phyloP scores from a whole-genome alignment of 129 eudicot genomes.

The Flaveria trinervia region DNA sequence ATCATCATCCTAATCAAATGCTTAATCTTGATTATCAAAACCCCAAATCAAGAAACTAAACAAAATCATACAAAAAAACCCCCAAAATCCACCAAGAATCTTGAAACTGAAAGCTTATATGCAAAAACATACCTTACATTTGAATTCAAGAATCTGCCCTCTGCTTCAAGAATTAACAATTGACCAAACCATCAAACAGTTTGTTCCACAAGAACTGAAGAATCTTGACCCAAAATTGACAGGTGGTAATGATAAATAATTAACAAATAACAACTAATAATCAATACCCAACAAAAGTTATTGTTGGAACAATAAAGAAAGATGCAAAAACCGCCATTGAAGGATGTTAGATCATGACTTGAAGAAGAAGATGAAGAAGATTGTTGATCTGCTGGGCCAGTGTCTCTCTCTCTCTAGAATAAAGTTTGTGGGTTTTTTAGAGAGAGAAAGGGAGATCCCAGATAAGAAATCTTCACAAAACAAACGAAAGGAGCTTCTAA shows the following conservation, averaged over 20 bases:
- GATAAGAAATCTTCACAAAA: conserved; percentile 92
- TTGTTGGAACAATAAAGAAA: conserved; percentile 13
- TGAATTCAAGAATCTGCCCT: conserved; percentile 54
- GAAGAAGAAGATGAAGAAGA: conserved; percentile 34
- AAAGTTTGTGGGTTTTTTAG: conserved; percentile 34
- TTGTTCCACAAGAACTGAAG: conserved; percentile 31
- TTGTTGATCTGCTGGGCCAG: conserved; percentile 76
- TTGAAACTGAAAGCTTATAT: conserved; percentile 24
- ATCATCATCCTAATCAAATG: conserved; percentile 39
- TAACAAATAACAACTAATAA: not conserved
- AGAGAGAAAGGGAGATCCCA: conserved; percentile 82
- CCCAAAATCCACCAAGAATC: conserved; percentile 33
- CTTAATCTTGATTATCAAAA: conserved; percentile 33
- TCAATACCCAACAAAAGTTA: not conserved
- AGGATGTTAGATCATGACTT: conserved; percentile 70
- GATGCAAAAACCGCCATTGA: conserved; percentile 64
- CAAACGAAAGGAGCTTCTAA: conserved; percentile 83
- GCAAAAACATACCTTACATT: conserved; percentile 66
- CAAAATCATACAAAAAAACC: not conserved
- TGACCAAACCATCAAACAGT: conserved; percentile 49
- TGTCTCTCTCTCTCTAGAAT: conserved; percentile 47
- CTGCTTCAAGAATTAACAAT: conserved; percentile 40
- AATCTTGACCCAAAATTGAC: conserved; percentile 35
- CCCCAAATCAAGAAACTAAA: conserved; percentile 25
- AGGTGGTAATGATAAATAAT: too few species aligned